A percentile compares a stretch with the other conserved stretches of the same genome.
These are phyloP conservation scores for Solanum chiquidenum DNA, from an alignment of 257 asterid species.

Conservation along the genomic window DNA sequence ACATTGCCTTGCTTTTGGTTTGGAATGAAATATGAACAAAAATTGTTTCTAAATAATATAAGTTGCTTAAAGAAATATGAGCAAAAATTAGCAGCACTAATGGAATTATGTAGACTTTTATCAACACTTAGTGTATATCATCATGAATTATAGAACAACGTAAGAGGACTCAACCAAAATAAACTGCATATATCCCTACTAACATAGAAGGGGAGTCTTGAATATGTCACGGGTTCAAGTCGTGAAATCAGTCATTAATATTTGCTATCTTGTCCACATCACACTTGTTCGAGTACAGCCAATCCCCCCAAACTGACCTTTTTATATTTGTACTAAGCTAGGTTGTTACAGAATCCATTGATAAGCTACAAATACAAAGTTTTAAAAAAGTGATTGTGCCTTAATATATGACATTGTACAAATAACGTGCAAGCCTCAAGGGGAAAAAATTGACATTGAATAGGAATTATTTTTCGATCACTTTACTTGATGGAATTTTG, in stretches of 20 bases:
- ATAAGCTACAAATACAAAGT: not conserved
- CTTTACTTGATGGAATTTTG: not conserved
- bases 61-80: not conserved
- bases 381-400: not conserved
- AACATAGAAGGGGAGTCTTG: not conserved
- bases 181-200: not conserved
- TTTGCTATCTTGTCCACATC: not conserved
- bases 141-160: not conserved
- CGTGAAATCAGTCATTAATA: not conserved
- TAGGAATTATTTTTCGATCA: not conserved
- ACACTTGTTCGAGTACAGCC: not conserved
- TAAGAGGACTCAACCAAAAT: not conserved
- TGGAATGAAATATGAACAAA: not conserved
- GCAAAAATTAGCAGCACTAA: not conserved
- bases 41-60: not conserved
- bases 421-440: not conserved
- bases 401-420: not conserved
- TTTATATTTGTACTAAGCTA: not conserved
- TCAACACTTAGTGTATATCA: not conserved
- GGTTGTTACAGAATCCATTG: not conserved
- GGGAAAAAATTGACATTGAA: not conserved
- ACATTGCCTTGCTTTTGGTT: too few relatives aligned
- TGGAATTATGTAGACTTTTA: not conserved
- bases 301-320: not conserved
- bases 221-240: not conserved